Evolutionary conservation across 495 filamentous ascomycete genomes (phyloP), one percentile per base, ranked within the genome.

Genomic region (Podospora appendiculata): DNA sequence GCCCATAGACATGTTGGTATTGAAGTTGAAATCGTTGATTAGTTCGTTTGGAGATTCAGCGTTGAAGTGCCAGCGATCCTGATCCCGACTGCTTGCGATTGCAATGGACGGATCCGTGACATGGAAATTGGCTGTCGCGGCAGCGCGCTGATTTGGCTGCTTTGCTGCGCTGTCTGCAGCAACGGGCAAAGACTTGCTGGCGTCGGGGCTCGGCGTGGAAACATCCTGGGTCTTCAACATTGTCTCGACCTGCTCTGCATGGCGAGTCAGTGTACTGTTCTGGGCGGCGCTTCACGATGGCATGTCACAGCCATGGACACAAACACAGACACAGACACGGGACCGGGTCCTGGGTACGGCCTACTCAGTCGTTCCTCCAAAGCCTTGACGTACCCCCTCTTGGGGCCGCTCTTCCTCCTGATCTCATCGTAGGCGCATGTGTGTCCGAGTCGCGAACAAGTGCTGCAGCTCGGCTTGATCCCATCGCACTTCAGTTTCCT

Each of bases 311-410:
- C 25, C 25, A 25, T 25, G 25, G 25, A 25, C 25, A 11, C 9
- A 0, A 25, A 1, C 4, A 19, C 12, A 6, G 18, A 1, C 4
- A 19, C 12, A 6, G 18, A n/a, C 11, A 55, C 1, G 43, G 36
- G 34, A 59, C 54, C 5, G 12, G 41, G 10, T 16, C 14, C 6
- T 14, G 41, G 55, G 47, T 34, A 34, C 41, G 48, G 66, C 82
- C 65, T 77, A 96, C 92, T 90, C 61, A 99, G 70, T 61, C 94
- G 81, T 53, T 94, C 92, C 71, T 97, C 94, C 64, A 99, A 66
- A 48, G 91, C 89, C 76, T 97, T 99, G 52, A 99, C 94, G 69
- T 99, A 97, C 54, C 93, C 93, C 64, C 94, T 80, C 74, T 97
- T 99, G 4, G 93, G 93, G 8, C 93, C 93, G 68, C 93, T 97